Base-by-base conservation (phyloP, 176 grass and related monocot species). In the Triticum urartu region DNA sequence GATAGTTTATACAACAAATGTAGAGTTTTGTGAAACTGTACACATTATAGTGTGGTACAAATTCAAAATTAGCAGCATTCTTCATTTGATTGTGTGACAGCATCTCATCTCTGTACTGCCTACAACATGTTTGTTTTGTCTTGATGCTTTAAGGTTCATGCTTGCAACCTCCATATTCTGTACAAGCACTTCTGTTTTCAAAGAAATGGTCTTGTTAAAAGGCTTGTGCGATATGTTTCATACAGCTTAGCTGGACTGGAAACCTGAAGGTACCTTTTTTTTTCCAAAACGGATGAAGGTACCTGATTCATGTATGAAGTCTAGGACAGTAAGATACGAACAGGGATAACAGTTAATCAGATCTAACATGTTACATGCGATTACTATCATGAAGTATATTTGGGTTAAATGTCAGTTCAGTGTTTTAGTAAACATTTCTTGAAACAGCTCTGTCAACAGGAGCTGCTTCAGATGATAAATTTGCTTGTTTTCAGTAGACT, bases 391-490 rank as follows among this genome's bases (percentile, higher is more conserved):
- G 4, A 11, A 68, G 43, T 9, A 48, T 76, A 68, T 17, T 54
- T 40, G 32, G 40, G 7, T 50, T 85, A 40, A 85, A 84, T 65
- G 30, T 78, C 30, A 85, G 14, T 20, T 58, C 32, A 38, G 43
- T 68, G 11, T 60, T 71, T 38, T 39, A 7, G 45, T 64, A 33
- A 77, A 75, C 36, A 48, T 39, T 67, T 77, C 45, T 15, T 26
- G 39, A 67, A 70, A 58, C 21, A 39, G 42, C 48, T 85, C 28
- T 28, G 15, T 68, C 14, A 40, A n/a, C 62, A 76, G 78, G 59
- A 84, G 34, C 62, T 65, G 34, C 28, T 78, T 85, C 61, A 56
- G 62, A 78, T 85, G 39, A 38, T 85, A 56, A 66, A 36, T 66
- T 52, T 78, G 30, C 61, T 78, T 12, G 20, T 67, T 85, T 85